Evolutionary conservation across 306 rosid genomes (phyloP).

Genomic region (Rubus parviflorus): DNA sequence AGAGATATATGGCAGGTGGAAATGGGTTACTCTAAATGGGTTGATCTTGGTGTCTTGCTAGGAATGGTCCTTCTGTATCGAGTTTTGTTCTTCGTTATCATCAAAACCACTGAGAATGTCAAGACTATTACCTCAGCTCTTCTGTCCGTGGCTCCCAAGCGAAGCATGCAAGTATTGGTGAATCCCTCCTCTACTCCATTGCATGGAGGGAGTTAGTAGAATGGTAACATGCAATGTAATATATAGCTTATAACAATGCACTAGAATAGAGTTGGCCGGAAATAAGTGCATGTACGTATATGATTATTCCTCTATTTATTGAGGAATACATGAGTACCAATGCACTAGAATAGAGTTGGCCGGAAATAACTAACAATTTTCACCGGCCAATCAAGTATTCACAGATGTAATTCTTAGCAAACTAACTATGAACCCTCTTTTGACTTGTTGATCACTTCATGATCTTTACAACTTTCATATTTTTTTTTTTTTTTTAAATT

Average conservation of each 20-base stretch:
- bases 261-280: neutral
- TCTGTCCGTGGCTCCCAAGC: conserved; percentile 8
- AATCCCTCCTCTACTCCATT: conserved; percentile 22
- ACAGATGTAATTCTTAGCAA: too few species aligned
- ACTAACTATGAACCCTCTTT: too few species aligned
- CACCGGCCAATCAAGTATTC: too few species aligned
- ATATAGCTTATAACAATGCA: neutral
- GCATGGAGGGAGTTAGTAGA: conserved; percentile 5
- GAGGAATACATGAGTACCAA: too few species aligned
- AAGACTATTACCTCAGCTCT: conserved; percentile 29
- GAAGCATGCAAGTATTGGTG: conserved; percentile 9
- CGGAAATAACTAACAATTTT: too few species aligned
- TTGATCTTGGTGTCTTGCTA: conserved; percentile 51
- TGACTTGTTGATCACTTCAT: too few species aligned
- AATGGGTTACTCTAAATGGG: conserved; percentile 64
- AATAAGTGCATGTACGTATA: too few species aligned
- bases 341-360: too few species aligned
- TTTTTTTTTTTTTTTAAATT: too few species aligned
- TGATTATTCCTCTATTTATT: too few species aligned
- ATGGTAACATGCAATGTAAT: neutral
- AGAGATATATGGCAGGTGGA: conserved; percentile 38
- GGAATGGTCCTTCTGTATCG: conserved; percentile 59
- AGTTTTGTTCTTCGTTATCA: conserved; percentile 43
- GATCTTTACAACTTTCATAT: too few species aligned
- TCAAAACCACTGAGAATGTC: conserved; percentile 47